Conservation (phyloP, 1,284 basidiomycete species). For the Tetrapyrgos nigripes region DNA sequence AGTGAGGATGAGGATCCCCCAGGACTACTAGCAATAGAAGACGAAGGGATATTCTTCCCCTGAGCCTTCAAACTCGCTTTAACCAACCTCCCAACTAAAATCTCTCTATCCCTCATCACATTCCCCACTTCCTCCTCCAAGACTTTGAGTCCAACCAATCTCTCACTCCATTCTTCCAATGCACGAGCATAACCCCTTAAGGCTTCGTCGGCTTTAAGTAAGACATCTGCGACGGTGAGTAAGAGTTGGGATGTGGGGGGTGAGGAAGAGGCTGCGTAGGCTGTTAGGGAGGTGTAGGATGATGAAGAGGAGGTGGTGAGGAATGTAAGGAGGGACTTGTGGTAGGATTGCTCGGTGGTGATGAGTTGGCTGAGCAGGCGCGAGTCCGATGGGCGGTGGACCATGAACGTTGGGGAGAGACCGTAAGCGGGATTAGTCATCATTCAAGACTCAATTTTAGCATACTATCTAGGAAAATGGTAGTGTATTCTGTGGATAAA, state of each 20-base stretch:
- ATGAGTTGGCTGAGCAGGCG: constrained; percentile 72
- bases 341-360: constrained; percentile 73
- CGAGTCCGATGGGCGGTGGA: constrained; percentile 75
- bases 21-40: background rate
- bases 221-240: constrained; percentile 59
- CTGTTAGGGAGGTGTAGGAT: constrained; percentile 69
- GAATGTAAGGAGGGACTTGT: constrained; percentile 60
- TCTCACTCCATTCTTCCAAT: constrained; percentile 69
- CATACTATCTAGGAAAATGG: too few species aligned
- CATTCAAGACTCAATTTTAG: too few species aligned
- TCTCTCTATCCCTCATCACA: constrained; percentile 76
- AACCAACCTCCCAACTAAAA: constrained; percentile 50
- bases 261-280: constrained; percentile 72
- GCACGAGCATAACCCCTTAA: constrained; percentile 62
- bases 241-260: constrained; percentile 63
- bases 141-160: constrained; percentile 61
- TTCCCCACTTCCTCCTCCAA: constrained; percentile 76
- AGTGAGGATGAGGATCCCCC: constrained; percentile 39
- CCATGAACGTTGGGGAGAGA: too few species aligned
- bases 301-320: constrained; percentile 67
- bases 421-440: too few species aligned
- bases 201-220: constrained; percentile 72
- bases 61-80: background rate
- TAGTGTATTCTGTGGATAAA: too few species aligned
- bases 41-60: background rate